Base-by-base conservation (phyloP, 1,139 yeast genomes). In the Maudiozyma humilis region DNA sequence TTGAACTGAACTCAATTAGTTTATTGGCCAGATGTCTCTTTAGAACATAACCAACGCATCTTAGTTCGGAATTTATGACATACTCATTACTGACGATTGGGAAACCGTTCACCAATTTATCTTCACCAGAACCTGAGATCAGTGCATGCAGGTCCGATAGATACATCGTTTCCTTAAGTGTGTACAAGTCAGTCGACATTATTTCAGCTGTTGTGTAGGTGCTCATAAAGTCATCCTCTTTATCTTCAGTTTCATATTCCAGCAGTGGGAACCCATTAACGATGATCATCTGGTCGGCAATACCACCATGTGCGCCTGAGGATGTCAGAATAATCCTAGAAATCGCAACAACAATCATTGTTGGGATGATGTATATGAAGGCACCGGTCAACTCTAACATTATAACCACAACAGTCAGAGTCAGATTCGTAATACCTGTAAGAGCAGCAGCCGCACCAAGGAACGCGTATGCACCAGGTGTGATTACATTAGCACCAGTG, bases 341-440 rank as follows among this genome's bases (percentile, higher is more conserved):
- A n/a, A 83, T 76, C 1, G 95, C 91, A 1, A 93, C 95, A 0
- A 87, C 95, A 42, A 93, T 83, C 98, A 91, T 91, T 0, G 95
- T 87, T 1, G 97, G 98, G 25, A 91, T 73, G 42, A 91, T 85
- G 59, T 86, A 89, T 41, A 85, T 77, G 42, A 88, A 70, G 1
- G 96, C 97, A 18, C 97, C 97, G 0, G 97, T 91, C 43, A 91
- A 70, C 63, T 93, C 99, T 66, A 91, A 88, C 91, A 93, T 84
- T 37, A 93, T 83, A 7, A 93, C 91, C 0, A 88, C 98, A 10
- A 91, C 95, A 0, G 97, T 82, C 2, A 91, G 84, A 0, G 96
- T 88, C 51, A 93, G 68, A 54, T 91, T 86, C 0, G 98, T 91
- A 17, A 88, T 87, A 3, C 98, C 98, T 60, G 95, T 82, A 40